These are phyloP conservation scores for Agaricus sinodeliciosus DNA, from an alignment of 768 basidiomycete species.

Conservation along the genomic window DNA sequence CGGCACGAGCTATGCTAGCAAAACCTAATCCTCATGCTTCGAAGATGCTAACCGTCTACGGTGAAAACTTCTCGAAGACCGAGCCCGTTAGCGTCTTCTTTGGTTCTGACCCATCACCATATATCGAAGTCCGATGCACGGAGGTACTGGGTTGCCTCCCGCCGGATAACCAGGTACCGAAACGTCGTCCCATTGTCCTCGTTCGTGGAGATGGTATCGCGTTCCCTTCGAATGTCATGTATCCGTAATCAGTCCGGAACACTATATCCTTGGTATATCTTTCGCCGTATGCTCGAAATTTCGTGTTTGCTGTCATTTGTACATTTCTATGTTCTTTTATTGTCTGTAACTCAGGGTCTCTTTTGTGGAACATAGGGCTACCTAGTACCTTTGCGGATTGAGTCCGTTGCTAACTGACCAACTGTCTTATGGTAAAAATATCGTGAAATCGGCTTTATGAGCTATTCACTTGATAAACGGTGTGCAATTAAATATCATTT, in stretches of 20 bases:
- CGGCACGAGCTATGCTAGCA: conserved; percentile 59
- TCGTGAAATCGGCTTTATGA: neutral
- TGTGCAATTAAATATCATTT: neutral
- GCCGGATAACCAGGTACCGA: conserved; percentile 53
- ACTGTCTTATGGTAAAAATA: conserved; percentile 8
- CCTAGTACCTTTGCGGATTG: conserved; percentile 6
- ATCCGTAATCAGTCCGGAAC: conserved; percentile 45
- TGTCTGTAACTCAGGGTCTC: conserved; percentile 13
- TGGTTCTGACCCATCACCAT: conserved; percentile 81
- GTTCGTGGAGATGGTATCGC: conserved; percentile 83
- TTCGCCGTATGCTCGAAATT: conserved; percentile 11
- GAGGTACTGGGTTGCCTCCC: conserved; percentile 82
- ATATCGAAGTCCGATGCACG: conserved; percentile 80
- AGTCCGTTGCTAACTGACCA: neutral
- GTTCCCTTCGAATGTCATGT: conserved; percentile 77
- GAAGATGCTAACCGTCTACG: conserved; percentile 82
- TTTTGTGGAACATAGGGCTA: conserved; percentile 16
- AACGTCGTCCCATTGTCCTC: conserved; percentile 75
- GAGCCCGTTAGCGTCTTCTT: conserved; percentile 84
- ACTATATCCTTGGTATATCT: neutral
- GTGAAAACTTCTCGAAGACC: conserved; percentile 81
- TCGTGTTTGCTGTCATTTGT: conserved; percentile 21
- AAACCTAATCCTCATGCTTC: conserved; percentile 74
- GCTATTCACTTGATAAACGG: neutral
- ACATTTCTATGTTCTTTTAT: conserved; percentile 16